Base-by-base conservation (phyloP, 352 stramenopile genomes). In the Nothophytophthora sp. region DNA sequence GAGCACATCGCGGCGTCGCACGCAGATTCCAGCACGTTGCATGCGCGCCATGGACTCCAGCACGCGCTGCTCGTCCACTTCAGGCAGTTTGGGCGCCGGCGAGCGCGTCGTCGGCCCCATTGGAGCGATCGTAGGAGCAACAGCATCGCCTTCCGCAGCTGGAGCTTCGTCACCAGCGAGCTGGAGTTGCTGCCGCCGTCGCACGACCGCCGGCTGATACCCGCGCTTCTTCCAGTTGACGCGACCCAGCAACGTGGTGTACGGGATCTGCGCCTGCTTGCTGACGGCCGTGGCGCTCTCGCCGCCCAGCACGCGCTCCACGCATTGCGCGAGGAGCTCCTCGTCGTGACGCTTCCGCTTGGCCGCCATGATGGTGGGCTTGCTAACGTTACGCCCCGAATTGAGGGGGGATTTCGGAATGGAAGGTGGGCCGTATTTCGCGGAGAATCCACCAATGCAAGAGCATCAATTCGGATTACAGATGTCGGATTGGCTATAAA, bases 271-370 rank as follows among this genome's bases (percentile, higher is more conserved):
- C 1, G 39, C 27, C 39, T 63, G 23, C 19, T 57, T 49, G 19
- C 45, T 43, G 32, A 63, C 46, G 11, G 19, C 19, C 13, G 39
- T 49, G 19, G 54, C 37, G 19, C 46, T 47, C 45, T 63, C 54
- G 16, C 54, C 54, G 0, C 18, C 39, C 24, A 63, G 33, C 19
- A 63, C 33, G 12, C 46, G 45, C 28, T 30, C 25, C 54, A 63
- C 54, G 43, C 46, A 57, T 30, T 49, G 46, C 19, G 54, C 39
- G 11, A 63, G 35, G 8, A 57, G 46, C 9, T 39, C 39, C 24
- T 63, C 46, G 40, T 63, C 46, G 25, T 56, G 46, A 4, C 45
- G 54, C 33, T 52, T 63, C 1, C 54, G 46, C 46, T 43, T 61
- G 22, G 33, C 42, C 18, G n/a, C n/a, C n/a, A n/a, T n/a, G n/a